These are phyloP conservation scores for Fusarium nygamai DNA, from an alignment of 2,329 filamentous ascomycete genomes.

Conservation along the genomic window DNA sequence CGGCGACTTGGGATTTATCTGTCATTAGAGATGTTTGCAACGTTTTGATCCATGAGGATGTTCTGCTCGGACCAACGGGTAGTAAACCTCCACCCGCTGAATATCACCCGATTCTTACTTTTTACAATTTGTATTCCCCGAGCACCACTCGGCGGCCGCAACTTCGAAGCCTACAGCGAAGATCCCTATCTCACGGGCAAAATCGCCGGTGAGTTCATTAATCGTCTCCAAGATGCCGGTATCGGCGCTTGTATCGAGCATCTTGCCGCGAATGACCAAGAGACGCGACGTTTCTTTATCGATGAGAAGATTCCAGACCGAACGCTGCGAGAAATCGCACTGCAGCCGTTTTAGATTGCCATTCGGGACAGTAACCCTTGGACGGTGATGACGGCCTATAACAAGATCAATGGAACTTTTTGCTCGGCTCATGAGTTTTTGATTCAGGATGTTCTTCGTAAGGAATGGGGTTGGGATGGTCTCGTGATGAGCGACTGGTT, in stretches of 20 bases:
- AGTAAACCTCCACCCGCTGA: background rate
- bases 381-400: constrained; percentile 56
- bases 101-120: background rate
- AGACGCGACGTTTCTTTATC: constrained; percentile 20
- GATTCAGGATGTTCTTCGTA: constrained; percentile 51
- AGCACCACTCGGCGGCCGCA: constrained; percentile 51
- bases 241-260: constrained; percentile 55
- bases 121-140: constrained; percentile 9
- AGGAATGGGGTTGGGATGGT: constrained; percentile 56
- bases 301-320: constrained; percentile 23
- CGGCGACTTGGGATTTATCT: constrained; percentile 12
- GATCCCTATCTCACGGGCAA: constrained; percentile 53
- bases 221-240: constrained; percentile 49
- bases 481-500: constrained; percentile 59
- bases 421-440: constrained; percentile 52
- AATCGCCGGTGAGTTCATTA: constrained; percentile 44
- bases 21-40: constrained; percentile 12
- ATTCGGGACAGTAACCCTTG: constrained; percentile 51
- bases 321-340: constrained; percentile 48
- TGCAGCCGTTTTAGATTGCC: constrained; percentile 55
- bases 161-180: constrained; percentile 53
- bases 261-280: constrained; percentile 52
- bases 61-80: constrained; percentile 24
- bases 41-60: constrained; percentile 19
- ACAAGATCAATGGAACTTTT: constrained; percentile 55